Evolutionary conservation across 345 rosid species (phyloP), one percentile per base, ranked within the genome.

Genomic region (Noccaea caerulescens): DNA sequence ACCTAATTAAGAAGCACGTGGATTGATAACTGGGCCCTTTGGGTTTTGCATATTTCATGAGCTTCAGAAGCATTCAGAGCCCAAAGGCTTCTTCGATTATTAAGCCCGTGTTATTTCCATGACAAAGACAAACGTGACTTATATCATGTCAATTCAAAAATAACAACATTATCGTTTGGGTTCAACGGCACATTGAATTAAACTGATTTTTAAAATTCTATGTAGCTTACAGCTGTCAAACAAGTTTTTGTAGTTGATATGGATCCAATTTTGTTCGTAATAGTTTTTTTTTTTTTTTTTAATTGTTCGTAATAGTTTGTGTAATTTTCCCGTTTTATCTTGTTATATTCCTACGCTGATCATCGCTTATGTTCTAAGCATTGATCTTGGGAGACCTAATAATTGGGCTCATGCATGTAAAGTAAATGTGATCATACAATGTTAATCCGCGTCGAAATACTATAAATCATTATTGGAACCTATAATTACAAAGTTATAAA

Each of bases 311-410:
- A 1, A n/a, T 43, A 45, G 14, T 5, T 64, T 10, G 7, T n/a
- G 30, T 25, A 13, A n/a, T 9, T 66, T 39, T 66, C 47, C 27
- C 39, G 8, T 61, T 14, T 51, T 51, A 4, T 66, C 34, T 18
- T 16, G 7, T 42, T 44, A 54, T 44, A 54, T 33, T 14, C 12
- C 34, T 42, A 62, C 3, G 13, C 16, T 71, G 46, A 63, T 18
- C 44, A 42, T 51, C 5, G 69, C 62, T 20, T 42, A 43, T 52
- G 56, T 45, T 72, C 43, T 14, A 56, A 56, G 65, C 27, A 38
- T 64, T 72, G 71, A 56, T 42, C 8, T 64, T 72, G 13, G 63
- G 63, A 34, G 69, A 64, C 41, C 65, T 72, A 37, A 37, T 72
- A 45, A 72, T 55, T 55, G 9, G 50, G 13, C 10, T 10, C 57